Base-by-base conservation (phyloP, 257 asterid species). In the Vinca minor region DNA sequence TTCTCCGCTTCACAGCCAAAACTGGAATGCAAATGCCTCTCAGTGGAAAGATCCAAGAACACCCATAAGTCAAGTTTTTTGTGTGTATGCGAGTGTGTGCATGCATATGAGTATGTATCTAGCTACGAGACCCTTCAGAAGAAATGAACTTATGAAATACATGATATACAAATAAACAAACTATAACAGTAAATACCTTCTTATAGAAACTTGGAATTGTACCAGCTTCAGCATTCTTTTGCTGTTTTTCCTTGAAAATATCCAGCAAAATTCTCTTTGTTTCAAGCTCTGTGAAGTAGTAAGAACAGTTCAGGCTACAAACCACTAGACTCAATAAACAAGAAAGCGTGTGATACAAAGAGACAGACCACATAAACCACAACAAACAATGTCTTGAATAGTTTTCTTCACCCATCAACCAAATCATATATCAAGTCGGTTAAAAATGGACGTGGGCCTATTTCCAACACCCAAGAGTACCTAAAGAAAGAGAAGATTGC, bases 191-290 rank as follows among this genome's bases (percentile, higher is more conserved):
- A 21, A 21, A 48, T 21, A 88, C 99, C 95, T 85, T 89, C 84
- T 89, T 93, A 71, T 93, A 93, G 80, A 93, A 93, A 77, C 92
- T 90, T 0, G 99, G 97, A 50, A 93, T 87, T 62, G 88, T 62
- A 64, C 97, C 99, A 50, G 96, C 91, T 73, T 88, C 94, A 71
- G 95, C 92, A 75, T 85, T 86, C 84, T 79, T 89, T 58, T 86
- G 96, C 67, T 89, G 99, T 83, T 93, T 93, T 68, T 85, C 99
- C 77, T 90, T 93, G 65, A 89, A 93, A 63, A 93, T 90, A 69
- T 93, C 99, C 56, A 90, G 82, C 83, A 93, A 82, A 67, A 93
- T 93, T 69, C 85, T 83, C 63, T 93, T 93, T 63, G 97, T 93
- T 83, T 93, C 99, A 49, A 93, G 87, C 81, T 93, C 99, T 93